A percentile compares a stretch with the other conserved stretches of the same genome.
These are phyloP conservation scores for Orychophragmus violaceus DNA, from an alignment of 345 rosid species.

Conservation along the genomic window DNA sequence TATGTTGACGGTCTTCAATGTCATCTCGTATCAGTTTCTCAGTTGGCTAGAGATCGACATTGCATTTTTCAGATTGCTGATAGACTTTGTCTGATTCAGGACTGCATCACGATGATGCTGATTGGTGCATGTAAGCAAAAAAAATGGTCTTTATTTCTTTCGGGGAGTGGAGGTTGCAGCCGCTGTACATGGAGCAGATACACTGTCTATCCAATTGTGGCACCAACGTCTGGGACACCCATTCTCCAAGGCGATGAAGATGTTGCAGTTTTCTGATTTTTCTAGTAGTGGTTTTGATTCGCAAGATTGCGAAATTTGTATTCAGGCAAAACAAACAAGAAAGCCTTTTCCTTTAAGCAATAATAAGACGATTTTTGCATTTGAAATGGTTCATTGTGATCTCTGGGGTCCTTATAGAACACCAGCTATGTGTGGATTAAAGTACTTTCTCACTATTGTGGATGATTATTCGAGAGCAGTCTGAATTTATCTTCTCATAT, in stretches of 20 bases:
- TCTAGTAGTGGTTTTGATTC: not conserved
- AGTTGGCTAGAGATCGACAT: not conserved
- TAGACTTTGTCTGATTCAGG: not conserved
- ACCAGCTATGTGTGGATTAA: not conserved
- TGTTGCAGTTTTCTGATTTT: not conserved
- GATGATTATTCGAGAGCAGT: not conserved
- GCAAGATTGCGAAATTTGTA: not conserved
- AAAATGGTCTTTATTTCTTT: not conserved
- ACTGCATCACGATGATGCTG: not conserved
- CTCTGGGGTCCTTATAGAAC: too few relatives aligned
- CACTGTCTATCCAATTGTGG: not conserved
- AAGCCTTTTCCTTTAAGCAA: not conserved
- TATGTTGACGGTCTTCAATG: not conserved
- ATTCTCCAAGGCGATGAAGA: not conserved
- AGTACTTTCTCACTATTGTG: not conserved
- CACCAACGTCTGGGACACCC: not conserved
- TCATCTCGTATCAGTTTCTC: not conserved
- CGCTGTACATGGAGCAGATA: accelerated
- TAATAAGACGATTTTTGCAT: too few relatives aligned
- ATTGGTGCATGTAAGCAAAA: not conserved
- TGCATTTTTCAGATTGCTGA: not conserved
- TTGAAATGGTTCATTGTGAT: too few relatives aligned
- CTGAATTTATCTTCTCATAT: not conserved
- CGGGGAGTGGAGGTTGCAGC: not conserved
- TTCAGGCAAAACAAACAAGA: not conserved